phyloP scores from a whole-genome alignment of 2,329 filamentous ascomycete species.

The Basipetospora chlamydospora region DNA sequence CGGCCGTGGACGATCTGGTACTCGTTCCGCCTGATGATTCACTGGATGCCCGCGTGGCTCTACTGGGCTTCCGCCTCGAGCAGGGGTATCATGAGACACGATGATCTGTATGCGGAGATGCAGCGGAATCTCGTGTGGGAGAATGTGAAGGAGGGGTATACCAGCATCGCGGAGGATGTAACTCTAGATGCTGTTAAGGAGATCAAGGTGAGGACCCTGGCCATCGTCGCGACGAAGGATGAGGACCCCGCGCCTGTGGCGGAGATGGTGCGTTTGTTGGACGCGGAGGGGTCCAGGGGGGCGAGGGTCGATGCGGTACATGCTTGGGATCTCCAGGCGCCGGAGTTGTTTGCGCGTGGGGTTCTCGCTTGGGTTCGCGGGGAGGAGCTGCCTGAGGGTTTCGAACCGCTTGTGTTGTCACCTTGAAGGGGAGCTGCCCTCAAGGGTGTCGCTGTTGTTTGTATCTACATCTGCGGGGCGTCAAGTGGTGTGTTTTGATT shows the following conservation, averaged over 20 bases:
- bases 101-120: slow-evolving; percentile 19
- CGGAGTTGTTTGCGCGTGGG: slow-evolving; percentile 21
- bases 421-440: no score
- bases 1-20: slow-evolving; percentile 16
- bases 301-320: slow-evolving; percentile 22
- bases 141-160: slow-evolving; percentile 12
- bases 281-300: slow-evolving; percentile 12
- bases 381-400: slow-evolving; percentile 13
- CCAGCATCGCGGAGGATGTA: slow-evolving; percentile 10
- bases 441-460: no score
- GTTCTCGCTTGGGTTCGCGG: slow-evolving; percentile 21
- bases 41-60: slow-evolving; percentile 14
- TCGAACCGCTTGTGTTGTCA: no score
- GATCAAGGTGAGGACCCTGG: slow-evolving; percentile 14
- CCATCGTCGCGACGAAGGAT: slow-evolving; percentile 16
- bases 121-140: slow-evolving; percentile 16
- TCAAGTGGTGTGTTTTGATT: no score
- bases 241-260: slow-evolving; percentile 18
- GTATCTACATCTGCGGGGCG: no score
- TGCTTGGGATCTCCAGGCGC: slow-evolving; percentile 25
- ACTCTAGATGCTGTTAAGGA: slow-evolving; percentile 1
- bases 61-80: slow-evolving; percentile 14
- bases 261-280: slow-evolving; percentile 14
- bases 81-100: slow-evolving; percentile 14
- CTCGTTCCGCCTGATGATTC: slow-evolving; percentile 12